These are phyloP conservation scores for Przewalskia tangutica DNA, from an alignment of 257 asterid genomes.

Conservation along the genomic window DNA sequence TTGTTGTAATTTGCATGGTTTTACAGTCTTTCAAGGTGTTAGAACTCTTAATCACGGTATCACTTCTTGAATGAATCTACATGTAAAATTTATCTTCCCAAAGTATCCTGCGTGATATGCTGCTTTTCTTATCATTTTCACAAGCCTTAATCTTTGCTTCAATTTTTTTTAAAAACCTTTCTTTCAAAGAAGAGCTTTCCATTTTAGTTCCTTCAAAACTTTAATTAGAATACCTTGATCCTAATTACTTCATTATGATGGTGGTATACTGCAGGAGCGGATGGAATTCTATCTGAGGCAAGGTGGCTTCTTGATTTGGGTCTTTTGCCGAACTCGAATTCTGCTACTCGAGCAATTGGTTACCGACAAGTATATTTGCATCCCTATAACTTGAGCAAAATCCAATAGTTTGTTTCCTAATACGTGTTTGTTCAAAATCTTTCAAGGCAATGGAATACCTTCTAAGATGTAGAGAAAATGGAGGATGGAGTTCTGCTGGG, in stretches of 20 bases:
- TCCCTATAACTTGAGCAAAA: not conserved
- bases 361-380: conserved; percentile 68
- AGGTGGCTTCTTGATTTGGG: conserved; percentile 87
- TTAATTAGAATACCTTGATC: not conserved
- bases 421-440: not conserved
- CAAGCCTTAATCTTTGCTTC: not conserved
- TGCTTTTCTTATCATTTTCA: not conserved
- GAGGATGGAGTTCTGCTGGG: conserved; percentile 57
- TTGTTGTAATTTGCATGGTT: no score
- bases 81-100: not conserved
- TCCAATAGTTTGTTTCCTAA: not conserved
- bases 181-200: not conserved
- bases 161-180: no score
- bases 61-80: not conserved
- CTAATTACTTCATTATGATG: not conserved
- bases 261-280: conserved; percentile 27
- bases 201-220: not conserved
- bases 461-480: conserved; percentile 53
- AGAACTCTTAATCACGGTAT: not conserved
- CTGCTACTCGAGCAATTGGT: conserved; percentile 95
- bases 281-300: conserved; percentile 79
- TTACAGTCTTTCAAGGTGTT: not conserved
- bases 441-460: conserved; percentile 90
- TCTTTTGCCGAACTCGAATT: conserved; percentile 73
- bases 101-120: not conserved